Percentiles rank a stretch among this genome's conserved stretches.
phyloP scores from a whole-genome alignment of 2,329 filamentous ascomycete species.

The Aaosphaeria pasadenensis region DNA sequence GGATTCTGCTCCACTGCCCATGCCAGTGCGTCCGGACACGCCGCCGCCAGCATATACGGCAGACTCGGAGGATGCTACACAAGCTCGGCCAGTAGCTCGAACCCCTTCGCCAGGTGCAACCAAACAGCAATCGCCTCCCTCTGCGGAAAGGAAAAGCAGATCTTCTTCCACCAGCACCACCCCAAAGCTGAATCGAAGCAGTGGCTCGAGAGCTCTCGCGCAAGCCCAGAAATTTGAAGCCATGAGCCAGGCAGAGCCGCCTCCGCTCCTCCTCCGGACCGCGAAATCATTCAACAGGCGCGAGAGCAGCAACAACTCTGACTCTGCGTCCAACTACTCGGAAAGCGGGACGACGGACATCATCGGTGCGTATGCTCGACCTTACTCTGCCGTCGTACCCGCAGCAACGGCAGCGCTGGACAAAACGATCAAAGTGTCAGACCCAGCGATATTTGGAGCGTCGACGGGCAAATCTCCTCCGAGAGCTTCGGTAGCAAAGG shows the following conservation, averaged over 20 bases:
- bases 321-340: conserved; percentile 14
- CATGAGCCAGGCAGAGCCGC: conserved; percentile 13
- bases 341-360: conserved; percentile 3
- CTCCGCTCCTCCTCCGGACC: background rate
- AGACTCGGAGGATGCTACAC: background rate
- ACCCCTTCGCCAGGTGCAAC: background rate
- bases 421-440: background rate
- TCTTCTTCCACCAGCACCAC: conserved; percentile 3
- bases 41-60: conserved; percentile 22
- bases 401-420: background rate
- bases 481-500: background rate
- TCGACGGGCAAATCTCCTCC: background rate
- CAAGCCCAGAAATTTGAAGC: conserved; percentile 31
- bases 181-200: conserved; percentile 22
- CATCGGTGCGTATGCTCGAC: conserved; percentile 2
- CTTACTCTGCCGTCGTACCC: background rate
- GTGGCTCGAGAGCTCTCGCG: conserved; percentile 20
- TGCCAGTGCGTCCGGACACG: conserved; percentile 6
- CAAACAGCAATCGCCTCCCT: background rate
- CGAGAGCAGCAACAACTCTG: background rate
- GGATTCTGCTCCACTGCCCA: conserved; percentile 7
- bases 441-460: conserved; percentile 10
- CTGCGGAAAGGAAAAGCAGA: conserved; percentile 9
- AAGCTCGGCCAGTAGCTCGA: background rate
- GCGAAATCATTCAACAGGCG: background rate